Evolutionary conservation across 805 yeast genomes (phyloP).

Genomic region (Zygosaccharomyces bailii): DNA sequence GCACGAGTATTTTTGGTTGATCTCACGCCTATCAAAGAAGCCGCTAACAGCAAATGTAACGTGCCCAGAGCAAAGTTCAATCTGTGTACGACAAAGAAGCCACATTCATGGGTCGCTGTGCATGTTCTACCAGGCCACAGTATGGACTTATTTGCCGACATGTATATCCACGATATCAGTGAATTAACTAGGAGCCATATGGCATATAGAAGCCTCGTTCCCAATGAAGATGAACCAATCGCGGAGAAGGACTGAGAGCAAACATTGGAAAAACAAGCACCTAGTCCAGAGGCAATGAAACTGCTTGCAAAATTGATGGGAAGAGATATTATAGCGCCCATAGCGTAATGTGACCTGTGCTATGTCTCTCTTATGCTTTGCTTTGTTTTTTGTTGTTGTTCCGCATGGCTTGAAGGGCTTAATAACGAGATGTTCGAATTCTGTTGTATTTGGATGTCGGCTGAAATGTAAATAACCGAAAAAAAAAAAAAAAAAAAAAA

Average conservation of each 20-base stretch:
- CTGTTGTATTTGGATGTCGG: too few species aligned
- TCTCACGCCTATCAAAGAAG: slow-evolving; percentile 64
- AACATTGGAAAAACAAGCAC: slow-evolving; percentile 76
- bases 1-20: slow-evolving; percentile 77
- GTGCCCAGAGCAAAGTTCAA: slow-evolving; percentile 83
- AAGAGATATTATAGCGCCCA: slow-evolving; percentile 70
- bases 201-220: slow-evolving; percentile 88
- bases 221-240: slow-evolving; percentile 64
- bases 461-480: too few species aligned
- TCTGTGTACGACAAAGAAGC: slow-evolving; percentile 92
- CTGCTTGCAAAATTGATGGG: slow-evolving; percentile 63
- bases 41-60: slow-evolving; percentile 69
- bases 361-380: not conserved
- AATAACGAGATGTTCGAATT: too few species aligned
- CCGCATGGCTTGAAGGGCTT: too few species aligned
- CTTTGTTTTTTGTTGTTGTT: not conserved
- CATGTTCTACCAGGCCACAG: slow-evolving; percentile 74
- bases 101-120: slow-evolving; percentile 79
- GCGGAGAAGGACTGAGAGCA: slow-evolving; percentile 50
- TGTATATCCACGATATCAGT: slow-evolving; percentile 80
- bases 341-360: slow-evolving; percentile 22
- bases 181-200: slow-evolving; percentile 71
- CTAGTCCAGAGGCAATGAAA: slow-evolving; percentile 69
- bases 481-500: too few species aligned
- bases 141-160: slow-evolving; percentile 75